Conservation (phyloP, 192 early-diverging fungal species). For the Glomus cerebriforme region DNA sequence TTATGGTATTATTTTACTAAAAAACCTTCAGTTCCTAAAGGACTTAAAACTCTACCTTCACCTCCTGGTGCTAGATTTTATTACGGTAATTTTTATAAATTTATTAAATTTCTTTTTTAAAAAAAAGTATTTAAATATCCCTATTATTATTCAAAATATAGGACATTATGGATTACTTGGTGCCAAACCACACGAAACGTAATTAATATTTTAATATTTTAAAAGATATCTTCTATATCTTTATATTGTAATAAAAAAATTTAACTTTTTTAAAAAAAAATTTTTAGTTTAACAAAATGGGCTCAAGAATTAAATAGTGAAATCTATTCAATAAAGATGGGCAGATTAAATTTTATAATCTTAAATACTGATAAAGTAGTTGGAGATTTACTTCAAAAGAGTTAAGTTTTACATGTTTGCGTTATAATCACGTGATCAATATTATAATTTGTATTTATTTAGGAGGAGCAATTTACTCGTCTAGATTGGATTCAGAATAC, state of each 20-base stretch:
- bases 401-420: background rate
- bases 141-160: background rate
- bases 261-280: no score
- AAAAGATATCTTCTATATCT: no score
- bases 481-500: background rate
- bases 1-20: background rate
- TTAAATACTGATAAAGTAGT: background rate
- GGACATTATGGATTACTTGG: background rate
- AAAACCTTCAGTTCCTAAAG: background rate
- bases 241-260: no score
- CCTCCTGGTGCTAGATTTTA: background rate
- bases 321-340: background rate
- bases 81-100: background rate
- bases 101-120: background rate
- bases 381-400: background rate
- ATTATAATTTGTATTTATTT: background rate
- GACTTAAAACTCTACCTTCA: background rate
- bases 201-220: no score
- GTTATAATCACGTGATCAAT: background rate
- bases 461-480: background rate
- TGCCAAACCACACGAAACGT: background rate
- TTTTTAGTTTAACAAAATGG: conserved; percentile 12
- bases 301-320: background rate
- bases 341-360: background rate
- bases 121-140: background rate